phyloP scores from a whole-genome alignment of 441 rosid species.

The Macaranga tanarius region DNA sequence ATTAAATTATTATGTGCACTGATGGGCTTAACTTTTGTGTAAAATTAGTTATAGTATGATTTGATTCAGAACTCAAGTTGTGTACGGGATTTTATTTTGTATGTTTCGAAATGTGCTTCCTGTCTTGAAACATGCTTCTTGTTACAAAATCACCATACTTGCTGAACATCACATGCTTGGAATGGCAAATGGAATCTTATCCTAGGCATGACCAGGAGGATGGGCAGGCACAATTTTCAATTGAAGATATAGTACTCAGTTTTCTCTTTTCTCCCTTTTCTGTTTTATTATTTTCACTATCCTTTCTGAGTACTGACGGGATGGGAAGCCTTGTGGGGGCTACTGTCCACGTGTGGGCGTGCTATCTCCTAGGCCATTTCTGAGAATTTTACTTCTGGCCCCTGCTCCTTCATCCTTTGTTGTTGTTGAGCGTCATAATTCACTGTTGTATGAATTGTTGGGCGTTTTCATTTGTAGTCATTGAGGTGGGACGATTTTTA shows the following conservation, averaged over 20 bases:
- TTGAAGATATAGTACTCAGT: slow-evolving; percentile 23
- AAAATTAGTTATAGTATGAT: slow-evolving; percentile 3
- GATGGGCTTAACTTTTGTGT: neutral
- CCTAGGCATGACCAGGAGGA: slow-evolving; percentile 33
- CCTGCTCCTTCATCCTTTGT: neutral
- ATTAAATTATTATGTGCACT: slow-evolving; percentile 4
- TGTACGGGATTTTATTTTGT: neutral
- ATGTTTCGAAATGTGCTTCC: slow-evolving; percentile 30
- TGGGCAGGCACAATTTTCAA: slow-evolving; percentile 44
- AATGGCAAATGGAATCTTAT: slow-evolving; percentile 38
- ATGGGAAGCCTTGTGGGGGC: slow-evolving; percentile 23
- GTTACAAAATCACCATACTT: slow-evolving; percentile 17
- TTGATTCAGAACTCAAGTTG: slow-evolving; percentile 8
- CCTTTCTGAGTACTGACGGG: slow-evolving; percentile 23
- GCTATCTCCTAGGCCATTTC: slow-evolving; percentile 15
- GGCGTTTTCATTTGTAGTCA: slow-evolving; percentile 4
- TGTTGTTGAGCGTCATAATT: neutral
- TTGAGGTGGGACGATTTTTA: neutral
- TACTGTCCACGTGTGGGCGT: slow-evolving; percentile 25
- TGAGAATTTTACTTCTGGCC: slow-evolving; percentile 13
- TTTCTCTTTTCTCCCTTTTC: slow-evolving; percentile 5
- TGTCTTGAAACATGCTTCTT: slow-evolving; percentile 36
- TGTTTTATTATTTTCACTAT: slow-evolving; percentile 26
- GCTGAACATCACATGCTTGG: slow-evolving; percentile 26
- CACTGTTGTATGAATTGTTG: neutral